Evolutionary conservation across 2,329 filamentous ascomycete genomes (phyloP).

Genomic region (Hypoxylon rubiginosum): DNA sequence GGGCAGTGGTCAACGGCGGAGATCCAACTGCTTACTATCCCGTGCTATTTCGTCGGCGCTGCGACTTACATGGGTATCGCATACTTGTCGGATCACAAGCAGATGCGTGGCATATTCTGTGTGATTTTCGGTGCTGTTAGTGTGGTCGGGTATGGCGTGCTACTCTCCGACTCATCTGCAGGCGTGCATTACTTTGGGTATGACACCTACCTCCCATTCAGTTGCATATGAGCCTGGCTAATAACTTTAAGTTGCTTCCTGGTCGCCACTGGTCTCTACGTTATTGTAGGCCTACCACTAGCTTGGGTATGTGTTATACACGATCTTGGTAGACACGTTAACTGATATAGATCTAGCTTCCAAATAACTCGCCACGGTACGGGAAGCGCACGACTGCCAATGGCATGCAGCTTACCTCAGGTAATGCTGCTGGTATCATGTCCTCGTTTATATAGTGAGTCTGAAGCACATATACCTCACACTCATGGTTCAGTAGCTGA

Average conservation of each 20-base stretch:
- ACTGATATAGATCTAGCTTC: constrained; percentile 55
- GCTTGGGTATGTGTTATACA: constrained; percentile 60
- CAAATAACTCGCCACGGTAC: constrained; percentile 79
- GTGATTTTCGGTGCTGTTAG: constrained; percentile 73
- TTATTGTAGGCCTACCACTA: constrained; percentile 68
- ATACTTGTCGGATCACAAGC: constrained; percentile 75
- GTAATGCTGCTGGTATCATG: constrained; percentile 80
- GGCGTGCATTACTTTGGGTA: constrained; percentile 78
- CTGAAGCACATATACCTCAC: background rate
- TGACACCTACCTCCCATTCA: background rate
- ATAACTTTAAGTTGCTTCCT: constrained; percentile 70
- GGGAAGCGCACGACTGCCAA: constrained; percentile 81
- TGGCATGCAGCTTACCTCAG: constrained; percentile 77
- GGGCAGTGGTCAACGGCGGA: constrained; percentile 73
- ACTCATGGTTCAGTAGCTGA: constrained; percentile 19
- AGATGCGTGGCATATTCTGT: constrained; percentile 74
- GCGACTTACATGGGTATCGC: constrained; percentile 76
- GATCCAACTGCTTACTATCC: constrained; percentile 82
- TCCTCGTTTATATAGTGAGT: constrained; percentile 73
- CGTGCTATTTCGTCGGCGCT: constrained; percentile 81
- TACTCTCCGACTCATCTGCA: constrained; percentile 71
- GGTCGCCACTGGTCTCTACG: constrained; percentile 80
- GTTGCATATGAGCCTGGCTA: background rate
- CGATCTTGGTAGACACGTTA: background rate
- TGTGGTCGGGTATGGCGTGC: constrained; percentile 76